Conservation (phyloP, 495 filamentous ascomycete species). For the Penicillium paxilli region DNA sequence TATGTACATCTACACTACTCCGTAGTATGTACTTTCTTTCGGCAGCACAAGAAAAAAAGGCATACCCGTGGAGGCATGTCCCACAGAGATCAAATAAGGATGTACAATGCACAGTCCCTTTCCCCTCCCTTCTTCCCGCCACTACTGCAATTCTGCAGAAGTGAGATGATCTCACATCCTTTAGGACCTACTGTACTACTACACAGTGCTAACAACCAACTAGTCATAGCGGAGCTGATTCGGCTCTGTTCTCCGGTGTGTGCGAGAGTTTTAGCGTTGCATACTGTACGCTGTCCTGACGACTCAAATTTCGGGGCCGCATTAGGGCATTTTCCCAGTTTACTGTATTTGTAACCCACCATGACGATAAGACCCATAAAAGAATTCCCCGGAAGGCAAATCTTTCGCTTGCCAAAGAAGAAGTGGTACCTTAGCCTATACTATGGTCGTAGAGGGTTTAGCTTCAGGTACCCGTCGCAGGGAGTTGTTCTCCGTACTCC, state of each 20-base stretch:
- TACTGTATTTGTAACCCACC: slow-evolving; percentile 6
- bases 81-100: slow-evolving; percentile 16
- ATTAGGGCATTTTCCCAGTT: background rate
- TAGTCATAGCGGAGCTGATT: slow-evolving; percentile 5
- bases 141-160: slow-evolving; percentile 1
- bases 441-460: background rate
- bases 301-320: slow-evolving; percentile 8
- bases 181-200: too few relatives aligned
- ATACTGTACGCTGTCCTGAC: background rate
- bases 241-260: slow-evolving; percentile 15
- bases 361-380: slow-evolving; percentile 8
- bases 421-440: background rate
- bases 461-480: slow-evolving; percentile 1
- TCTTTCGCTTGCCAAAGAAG: background rate
- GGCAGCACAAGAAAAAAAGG: background rate
- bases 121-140: background rate
- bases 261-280: background rate
- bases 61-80: background rate
- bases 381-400: slow-evolving; percentile 4
- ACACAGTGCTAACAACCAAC: too few relatives aligned
- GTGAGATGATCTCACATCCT: slow-evolving; percentile 9
- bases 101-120: slow-evolving; percentile 20
- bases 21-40: slow-evolving; percentile 5
- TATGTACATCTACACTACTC: background rate
- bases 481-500: background rate